These are phyloP conservation scores for Hypoxylon sp. DNA, from an alignment of 2,329 filamentous ascomycete species.

Conservation along the genomic window DNA sequence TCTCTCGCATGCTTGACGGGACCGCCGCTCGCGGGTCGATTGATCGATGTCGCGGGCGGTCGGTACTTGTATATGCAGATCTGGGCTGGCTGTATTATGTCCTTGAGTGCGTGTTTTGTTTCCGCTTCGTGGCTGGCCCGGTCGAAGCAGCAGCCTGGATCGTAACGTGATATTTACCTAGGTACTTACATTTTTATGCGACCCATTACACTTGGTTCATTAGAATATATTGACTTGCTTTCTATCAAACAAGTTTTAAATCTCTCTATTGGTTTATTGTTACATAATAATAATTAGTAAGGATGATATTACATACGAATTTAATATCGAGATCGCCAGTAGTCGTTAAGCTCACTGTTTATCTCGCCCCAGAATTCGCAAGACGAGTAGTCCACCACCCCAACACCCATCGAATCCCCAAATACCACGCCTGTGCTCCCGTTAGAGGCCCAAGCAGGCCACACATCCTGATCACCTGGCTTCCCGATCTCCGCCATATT, in stretches of 20 bases:
- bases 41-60: conserved; percentile 61
- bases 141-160: conserved; percentile 6
- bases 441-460: conserved; percentile 41
- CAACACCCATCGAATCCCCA: conserved; percentile 26
- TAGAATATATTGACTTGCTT: no score
- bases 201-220: no score
- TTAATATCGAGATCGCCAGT: conserved; percentile 12
- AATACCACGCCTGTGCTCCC: conserved; percentile 37
- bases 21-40: conserved; percentile 65
- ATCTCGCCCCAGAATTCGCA: conserved; percentile 46
- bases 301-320: not conserved
- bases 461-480: conserved; percentile 39
- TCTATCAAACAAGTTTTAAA: not conserved
- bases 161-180: not conserved
- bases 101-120: conserved; percentile 37
- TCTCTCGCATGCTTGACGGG: conserved; percentile 66
- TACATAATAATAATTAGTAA: not conserved
- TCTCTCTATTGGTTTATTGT: not conserved
- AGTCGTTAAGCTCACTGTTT: conserved; percentile 38
- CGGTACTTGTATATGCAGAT: conserved; percentile 63
- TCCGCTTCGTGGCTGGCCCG: conserved; percentile 41
- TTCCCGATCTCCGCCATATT: conserved; percentile 47
- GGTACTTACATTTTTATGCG: not conserved
- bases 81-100: conserved; percentile 43
- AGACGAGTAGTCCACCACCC: conserved; percentile 38